These are phyloP conservation scores for Emydomyces testavorans DNA, from an alignment of 2,329 filamentous ascomycete species.

Conservation along the genomic window DNA sequence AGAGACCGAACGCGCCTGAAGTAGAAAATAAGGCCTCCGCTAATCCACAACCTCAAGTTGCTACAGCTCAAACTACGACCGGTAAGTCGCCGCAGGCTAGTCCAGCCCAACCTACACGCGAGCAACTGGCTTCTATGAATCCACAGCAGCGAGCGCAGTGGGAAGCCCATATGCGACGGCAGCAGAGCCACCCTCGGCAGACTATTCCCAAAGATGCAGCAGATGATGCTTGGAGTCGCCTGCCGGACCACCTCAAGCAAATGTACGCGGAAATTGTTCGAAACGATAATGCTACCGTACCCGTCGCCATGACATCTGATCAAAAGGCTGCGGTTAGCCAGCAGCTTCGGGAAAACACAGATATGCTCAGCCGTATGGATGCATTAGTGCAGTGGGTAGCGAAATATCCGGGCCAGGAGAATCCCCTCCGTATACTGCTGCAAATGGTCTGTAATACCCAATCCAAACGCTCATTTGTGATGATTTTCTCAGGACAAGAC, in stretches of 20 bases:
- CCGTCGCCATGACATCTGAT: constrained; percentile 29
- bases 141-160: constrained; percentile 33
- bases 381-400: constrained; percentile 31
- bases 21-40: constrained; percentile 28
- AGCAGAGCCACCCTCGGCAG: constrained; percentile 26
- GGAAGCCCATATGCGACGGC: constrained; percentile 28
- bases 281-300: constrained; percentile 24
- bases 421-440: constrained; percentile 28
- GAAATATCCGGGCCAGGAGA: constrained; percentile 32
- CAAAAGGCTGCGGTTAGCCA: constrained; percentile 31
- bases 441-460: constrained; percentile 26
- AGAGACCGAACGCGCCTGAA: constrained; percentile 38
- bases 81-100: constrained; percentile 18
- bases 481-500: constrained; percentile 5
- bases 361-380: constrained; percentile 36
- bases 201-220: constrained; percentile 26
- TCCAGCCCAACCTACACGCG: constrained; percentile 22
- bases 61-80: constrained; percentile 17
- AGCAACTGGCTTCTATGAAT: constrained; percentile 31
- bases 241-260: constrained; percentile 31
- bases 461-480: constrained; percentile 13
- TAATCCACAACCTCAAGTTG: constrained; percentile 21
- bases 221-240: constrained; percentile 30
- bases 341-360: constrained; percentile 31
- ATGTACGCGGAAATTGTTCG: constrained; percentile 31